These are phyloP conservation scores for Sporobolomyces pararoseus DNA, from an alignment of 768 basidiomycete species.

Conservation along the genomic window DNA sequence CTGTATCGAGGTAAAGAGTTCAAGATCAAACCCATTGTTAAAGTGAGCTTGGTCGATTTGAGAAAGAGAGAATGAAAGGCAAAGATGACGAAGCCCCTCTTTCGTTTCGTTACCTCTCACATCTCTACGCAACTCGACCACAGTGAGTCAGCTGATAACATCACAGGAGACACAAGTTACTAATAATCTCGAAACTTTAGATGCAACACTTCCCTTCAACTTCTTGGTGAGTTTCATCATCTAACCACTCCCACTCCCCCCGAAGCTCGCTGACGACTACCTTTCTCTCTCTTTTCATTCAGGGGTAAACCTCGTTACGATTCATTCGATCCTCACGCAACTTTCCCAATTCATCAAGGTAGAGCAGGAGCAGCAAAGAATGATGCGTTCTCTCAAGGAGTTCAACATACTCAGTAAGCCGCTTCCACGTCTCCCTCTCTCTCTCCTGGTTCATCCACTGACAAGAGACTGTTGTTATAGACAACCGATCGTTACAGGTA, in stretches of 20 bases:
- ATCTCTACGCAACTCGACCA: too few relatives aligned
- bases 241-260: background rate
- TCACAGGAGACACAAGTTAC: background rate
- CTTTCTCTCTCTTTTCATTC: background rate
- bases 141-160: too few relatives aligned
- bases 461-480: background rate
- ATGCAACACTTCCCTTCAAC: conserved; percentile 41
- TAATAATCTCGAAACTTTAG: background rate
- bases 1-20: background rate
- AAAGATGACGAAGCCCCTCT: background rate
- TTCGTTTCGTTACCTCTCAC: too few relatives aligned
- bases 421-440: background rate
- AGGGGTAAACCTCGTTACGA: conserved; percentile 58
- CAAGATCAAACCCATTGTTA: conserved; percentile 2
- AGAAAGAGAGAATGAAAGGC: background rate
- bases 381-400: conserved; percentile 62
- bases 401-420: conserved; percentile 73
- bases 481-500: conserved; percentile 92
- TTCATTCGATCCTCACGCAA: conserved; percentile 67
- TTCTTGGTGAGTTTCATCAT: conserved; percentile 20
- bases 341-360: conserved; percentile 68
- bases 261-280: background rate
- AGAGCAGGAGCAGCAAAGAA: conserved; percentile 49
- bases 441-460: background rate
- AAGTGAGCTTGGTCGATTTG: background rate